Evolutionary conservation across 306 rosid genomes (phyloP).

Genomic region (Cucurbita moschata): DNA sequence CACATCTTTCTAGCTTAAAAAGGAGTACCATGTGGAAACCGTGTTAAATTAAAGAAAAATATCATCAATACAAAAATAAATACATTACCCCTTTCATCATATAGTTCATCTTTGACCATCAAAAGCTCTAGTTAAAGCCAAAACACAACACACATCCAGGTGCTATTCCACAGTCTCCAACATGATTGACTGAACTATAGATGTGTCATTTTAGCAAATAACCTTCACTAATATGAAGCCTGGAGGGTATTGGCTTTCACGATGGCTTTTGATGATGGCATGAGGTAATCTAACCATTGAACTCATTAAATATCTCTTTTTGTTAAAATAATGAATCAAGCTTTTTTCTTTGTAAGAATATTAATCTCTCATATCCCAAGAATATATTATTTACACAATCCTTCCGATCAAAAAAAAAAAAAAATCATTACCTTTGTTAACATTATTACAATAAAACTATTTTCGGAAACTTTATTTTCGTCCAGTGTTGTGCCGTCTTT

Average conservation of each 20-base stretch:
- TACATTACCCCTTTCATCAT: not conserved
- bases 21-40: not conserved
- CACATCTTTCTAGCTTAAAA: not conserved
- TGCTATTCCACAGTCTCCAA: not conserved
- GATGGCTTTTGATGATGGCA: not conserved
- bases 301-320: not conserved
- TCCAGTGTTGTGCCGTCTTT: constrained; percentile 67
- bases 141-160: not conserved
- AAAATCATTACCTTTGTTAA: constrained; percentile 52
- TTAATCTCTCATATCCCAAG: not conserved
- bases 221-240: not conserved
- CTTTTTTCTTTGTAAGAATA: not conserved
- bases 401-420: not conserved
- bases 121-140: not conserved
- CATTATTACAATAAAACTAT: constrained; percentile 87
- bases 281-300: not conserved
- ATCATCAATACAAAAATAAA: not conserved
- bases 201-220: not conserved
- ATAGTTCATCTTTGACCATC: not conserved
- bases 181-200: not conserved
- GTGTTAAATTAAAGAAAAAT: not conserved
- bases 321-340: not conserved
- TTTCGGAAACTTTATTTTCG: constrained; percentile 69
- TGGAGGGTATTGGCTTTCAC: not conserved
- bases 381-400: not conserved